Conservation (phyloP, 805 yeast genomes). For the Yamadazyma takamatsuzukensis region DNA sequence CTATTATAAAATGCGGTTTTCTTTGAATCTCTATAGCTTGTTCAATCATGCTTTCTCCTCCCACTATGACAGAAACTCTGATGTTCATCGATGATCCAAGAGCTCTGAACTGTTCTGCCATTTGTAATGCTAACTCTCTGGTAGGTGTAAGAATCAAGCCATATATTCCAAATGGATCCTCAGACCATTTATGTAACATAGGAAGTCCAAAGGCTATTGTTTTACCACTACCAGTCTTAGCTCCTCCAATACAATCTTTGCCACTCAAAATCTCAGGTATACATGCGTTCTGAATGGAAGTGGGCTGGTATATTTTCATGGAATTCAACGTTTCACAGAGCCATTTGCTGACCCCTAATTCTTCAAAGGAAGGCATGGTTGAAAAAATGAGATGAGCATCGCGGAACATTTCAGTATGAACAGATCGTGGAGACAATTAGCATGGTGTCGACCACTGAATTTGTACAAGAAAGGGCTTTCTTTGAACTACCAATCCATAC, state of each 20-base stretch:
- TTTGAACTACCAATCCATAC: too few relatives aligned
- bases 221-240: slow-evolving; percentile 97
- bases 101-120: slow-evolving; percentile 94
- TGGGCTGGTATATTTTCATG: slow-evolving; percentile 81
- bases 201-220: slow-evolving; percentile 98
- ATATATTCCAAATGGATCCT: slow-evolving; percentile 89
- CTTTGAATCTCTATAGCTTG: slow-evolving; percentile 80
- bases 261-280: slow-evolving; percentile 84
- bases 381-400: slow-evolving; percentile 1
- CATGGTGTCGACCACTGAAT: too few relatives aligned
- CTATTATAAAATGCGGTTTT: slow-evolving; percentile 90
- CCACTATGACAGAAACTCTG: slow-evolving; percentile 79
- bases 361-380: slow-evolving; percentile 40
- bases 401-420: neutral
- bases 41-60: slow-evolving; percentile 91
- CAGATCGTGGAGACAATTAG: too few relatives aligned
- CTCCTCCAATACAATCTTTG: slow-evolving; percentile 95
- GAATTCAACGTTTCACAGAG: slow-evolving; percentile 72
- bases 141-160: slow-evolving; percentile 90
- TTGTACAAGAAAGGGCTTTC: too few relatives aligned
- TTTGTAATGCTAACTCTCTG: slow-evolving; percentile 91
- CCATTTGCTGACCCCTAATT: slow-evolving; percentile 83
- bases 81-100: slow-evolving; percentile 87
- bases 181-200: slow-evolving; percentile 90
- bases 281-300: slow-evolving; percentile 82